Conservation (phyloP, 768 basidiomycete species). For the Russula abietina region DNA sequence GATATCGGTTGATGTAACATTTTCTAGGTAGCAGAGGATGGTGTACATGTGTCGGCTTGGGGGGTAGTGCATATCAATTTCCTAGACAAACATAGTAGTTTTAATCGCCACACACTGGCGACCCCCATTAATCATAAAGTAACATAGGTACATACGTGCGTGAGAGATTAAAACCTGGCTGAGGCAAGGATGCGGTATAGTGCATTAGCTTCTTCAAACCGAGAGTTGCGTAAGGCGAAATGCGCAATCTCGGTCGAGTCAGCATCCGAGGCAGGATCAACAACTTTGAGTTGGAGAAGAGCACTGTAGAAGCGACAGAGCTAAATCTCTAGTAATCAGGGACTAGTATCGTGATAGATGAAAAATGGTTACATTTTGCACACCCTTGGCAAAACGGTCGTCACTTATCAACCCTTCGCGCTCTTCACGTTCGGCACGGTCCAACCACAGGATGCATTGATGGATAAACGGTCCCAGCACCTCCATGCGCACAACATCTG, state of each 20-base stretch:
- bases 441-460: conserved; percentile 63
- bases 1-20: neutral
- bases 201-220: conserved; percentile 70
- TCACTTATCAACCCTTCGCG: conserved; percentile 62
- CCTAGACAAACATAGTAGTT: conserved; percentile 1
- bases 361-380: conserved; percentile 53
- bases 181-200: conserved; percentile 61
- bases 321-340: conserved; percentile 32
- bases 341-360: neutral
- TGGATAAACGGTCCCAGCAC: conserved; percentile 68
- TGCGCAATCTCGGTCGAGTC: conserved; percentile 75
- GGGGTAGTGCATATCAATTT: conserved; percentile 4
- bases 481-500: conserved; percentile 57
- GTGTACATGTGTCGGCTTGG: conserved; percentile 6
- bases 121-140: neutral
- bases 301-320: conserved; percentile 73
- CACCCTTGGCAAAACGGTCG: conserved; percentile 65
- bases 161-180: conserved; percentile 31
- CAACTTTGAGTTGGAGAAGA: conserved; percentile 58
- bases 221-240: conserved; percentile 64
- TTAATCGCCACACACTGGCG: neutral
- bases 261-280: conserved; percentile 56
- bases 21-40: neutral
- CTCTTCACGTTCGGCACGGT: conserved; percentile 63
- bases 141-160: conserved; percentile 7